Evolutionary conservation across 116 monocot genomes (phyloP).

Genomic region (Posidonia oceanica): DNA sequence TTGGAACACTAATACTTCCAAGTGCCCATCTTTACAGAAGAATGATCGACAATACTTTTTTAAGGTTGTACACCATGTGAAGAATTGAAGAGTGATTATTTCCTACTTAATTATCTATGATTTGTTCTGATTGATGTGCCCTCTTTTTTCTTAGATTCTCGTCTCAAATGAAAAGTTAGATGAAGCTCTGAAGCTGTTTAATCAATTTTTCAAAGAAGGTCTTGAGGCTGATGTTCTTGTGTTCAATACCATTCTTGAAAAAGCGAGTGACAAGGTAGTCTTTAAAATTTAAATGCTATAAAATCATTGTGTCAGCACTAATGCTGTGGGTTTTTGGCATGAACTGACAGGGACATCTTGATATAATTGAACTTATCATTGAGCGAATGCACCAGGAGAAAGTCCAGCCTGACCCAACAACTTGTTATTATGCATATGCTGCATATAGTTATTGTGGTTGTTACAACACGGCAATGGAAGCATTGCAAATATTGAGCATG

Average conservation of each 20-base stretch:
- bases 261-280: constrained; percentile 51
- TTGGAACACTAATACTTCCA: too few relatives aligned
- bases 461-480: constrained; percentile 67
- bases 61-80: too few relatives aligned
- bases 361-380: constrained; percentile 51
- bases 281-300: background rate
- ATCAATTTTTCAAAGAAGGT: constrained; percentile 23
- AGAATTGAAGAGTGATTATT: too few relatives aligned
- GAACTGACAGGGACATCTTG: constrained; percentile 44
- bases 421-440: constrained; percentile 48
- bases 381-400: constrained; percentile 50
- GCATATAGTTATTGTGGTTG: constrained; percentile 46
- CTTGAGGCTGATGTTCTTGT: constrained; percentile 59
- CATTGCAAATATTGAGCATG: constrained; percentile 77
- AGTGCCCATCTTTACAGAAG: too few relatives aligned
- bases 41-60: too few relatives aligned
- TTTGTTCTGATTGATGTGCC: background rate
- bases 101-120: background rate
- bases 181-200: constrained; percentile 34
- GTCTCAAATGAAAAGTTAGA: constrained; percentile 49
- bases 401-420: constrained; percentile 71
- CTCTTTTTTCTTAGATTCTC: constrained; percentile 30
- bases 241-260: constrained; percentile 57
- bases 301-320: background rate
- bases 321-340: background rate